These are phyloP conservation scores for Penicillium roqueforti DNA, from an alignment of 495 filamentous ascomycete genomes.

Conservation along the genomic window DNA sequence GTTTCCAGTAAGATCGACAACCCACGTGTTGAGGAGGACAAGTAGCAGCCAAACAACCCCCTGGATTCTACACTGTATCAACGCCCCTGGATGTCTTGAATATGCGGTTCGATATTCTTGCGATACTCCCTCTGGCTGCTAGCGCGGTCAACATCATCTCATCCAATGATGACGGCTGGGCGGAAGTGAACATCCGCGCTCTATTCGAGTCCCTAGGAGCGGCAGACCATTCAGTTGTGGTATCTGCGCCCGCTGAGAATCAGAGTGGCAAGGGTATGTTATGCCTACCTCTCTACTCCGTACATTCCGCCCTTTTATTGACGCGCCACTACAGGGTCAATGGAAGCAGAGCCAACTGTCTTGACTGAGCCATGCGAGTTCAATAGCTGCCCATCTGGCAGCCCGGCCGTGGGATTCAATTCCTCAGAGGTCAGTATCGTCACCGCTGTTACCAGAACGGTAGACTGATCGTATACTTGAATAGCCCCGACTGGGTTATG, in stretches of 20 bases:
- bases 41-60: background rate
- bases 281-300: background rate
- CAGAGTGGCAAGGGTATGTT: slow-evolving; percentile 55
- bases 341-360: slow-evolving; percentile 41
- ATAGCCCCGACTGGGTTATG: slow-evolving; percentile 56
- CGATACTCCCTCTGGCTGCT: slow-evolving; percentile 9
- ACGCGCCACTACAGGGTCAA: slow-evolving; percentile 40
- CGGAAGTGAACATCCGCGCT: slow-evolving; percentile 58
- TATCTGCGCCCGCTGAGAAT: slow-evolving; percentile 63
- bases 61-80: background rate
- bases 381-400: slow-evolving; percentile 53
- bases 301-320: background rate
- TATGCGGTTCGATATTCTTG: slow-evolving; percentile 13
- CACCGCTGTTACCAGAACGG: background rate
- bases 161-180: slow-evolving; percentile 71
- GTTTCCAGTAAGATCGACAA: background rate
- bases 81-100: background rate
- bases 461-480: background rate
- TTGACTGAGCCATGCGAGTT: slow-evolving; percentile 51
- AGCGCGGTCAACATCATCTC: slow-evolving; percentile 55
- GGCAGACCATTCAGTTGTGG: slow-evolving; percentile 54
- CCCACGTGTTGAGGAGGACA: background rate
- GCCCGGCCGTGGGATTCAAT: slow-evolving; percentile 52
- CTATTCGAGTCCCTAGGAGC: slow-evolving; percentile 49
- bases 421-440: slow-evolving; percentile 31